phyloP scores from a whole-genome alignment of 805 yeast genomes.

The Zygoascus bituminiphila region DNA sequence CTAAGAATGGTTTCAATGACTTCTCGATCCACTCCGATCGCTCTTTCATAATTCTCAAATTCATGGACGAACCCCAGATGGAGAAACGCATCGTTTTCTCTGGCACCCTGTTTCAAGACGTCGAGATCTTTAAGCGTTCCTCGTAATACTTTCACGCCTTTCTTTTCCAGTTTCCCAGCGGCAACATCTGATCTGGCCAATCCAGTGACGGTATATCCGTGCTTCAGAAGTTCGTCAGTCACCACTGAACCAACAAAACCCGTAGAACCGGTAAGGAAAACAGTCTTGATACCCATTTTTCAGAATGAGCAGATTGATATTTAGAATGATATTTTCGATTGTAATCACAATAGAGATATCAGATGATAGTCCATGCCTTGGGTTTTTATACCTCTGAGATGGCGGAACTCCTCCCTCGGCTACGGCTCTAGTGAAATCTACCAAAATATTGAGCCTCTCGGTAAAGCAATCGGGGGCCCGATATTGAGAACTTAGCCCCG shows the following conservation, averaged over 20 bases:
- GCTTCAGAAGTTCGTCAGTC: conserved; percentile 33
- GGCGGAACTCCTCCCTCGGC: too few species aligned
- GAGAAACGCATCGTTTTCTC: conserved; percentile 30
- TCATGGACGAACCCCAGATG: conserved; percentile 31
- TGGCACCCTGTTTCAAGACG: conserved; percentile 23
- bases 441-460: too few species aligned
- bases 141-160: conserved; percentile 24
- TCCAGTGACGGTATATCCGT: conserved; percentile 31
- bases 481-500: too few species aligned
- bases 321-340: too few species aligned
- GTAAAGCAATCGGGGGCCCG: too few species aligned
- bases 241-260: conserved; percentile 46
- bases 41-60: conserved; percentile 18
- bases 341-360: too few species aligned
- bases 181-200: conserved; percentile 1
- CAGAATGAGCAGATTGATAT: too few species aligned
- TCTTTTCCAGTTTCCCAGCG: conserved; percentile 20
- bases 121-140: conserved; percentile 30
- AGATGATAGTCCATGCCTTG: too few species aligned
- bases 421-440: too few species aligned
- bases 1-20: conserved; percentile 27
- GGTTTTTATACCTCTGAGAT: too few species aligned
- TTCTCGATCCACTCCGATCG: conserved; percentile 21
- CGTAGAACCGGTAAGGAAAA: conserved; percentile 41
- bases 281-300: neutral